These are phyloP conservation scores for Phytophthora citrophthora DNA, from an alignment of 352 stramenopile genomes.

Conservation along the genomic window DNA sequence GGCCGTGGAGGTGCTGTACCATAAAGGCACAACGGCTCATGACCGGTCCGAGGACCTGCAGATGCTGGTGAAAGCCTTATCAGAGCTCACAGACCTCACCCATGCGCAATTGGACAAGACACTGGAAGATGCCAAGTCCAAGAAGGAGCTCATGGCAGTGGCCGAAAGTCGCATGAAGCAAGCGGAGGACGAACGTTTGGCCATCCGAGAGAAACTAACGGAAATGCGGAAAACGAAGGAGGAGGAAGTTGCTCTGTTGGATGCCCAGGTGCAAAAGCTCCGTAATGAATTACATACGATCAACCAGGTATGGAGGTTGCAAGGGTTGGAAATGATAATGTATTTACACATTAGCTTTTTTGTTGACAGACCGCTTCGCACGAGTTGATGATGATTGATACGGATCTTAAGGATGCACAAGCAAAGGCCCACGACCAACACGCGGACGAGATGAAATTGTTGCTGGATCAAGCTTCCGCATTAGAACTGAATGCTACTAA, in stretches of 20 bases:
- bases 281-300: constrained; percentile 76
- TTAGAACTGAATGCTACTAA: constrained; percentile 67
- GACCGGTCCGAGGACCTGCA: constrained; percentile 74
- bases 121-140: constrained; percentile 85
- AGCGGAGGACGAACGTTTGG: constrained; percentile 77
- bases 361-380: constrained; percentile 57
- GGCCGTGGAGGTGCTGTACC: constrained; percentile 77
- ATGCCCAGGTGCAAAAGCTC: constrained; percentile 84
- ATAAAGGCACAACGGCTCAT: constrained; percentile 58
- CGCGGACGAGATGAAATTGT: constrained; percentile 77
- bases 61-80: constrained; percentile 77
- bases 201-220: constrained; percentile 78
- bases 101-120: constrained; percentile 83
- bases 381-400: constrained; percentile 79
- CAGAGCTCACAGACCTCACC: constrained; percentile 83
- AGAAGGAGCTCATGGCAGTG: constrained; percentile 80
- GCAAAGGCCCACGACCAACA: constrained; percentile 78
- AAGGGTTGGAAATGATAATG: not conserved
- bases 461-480: constrained; percentile 59
- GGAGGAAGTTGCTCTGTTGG: constrained; percentile 80
- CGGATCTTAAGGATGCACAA: constrained; percentile 78
- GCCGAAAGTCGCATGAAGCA: constrained; percentile 83
- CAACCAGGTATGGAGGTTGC: constrained; percentile 51
- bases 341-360: not conserved
- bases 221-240: constrained; percentile 84